A percentile compares a stretch with the other conserved stretches of the same genome.
These are phyloP conservation scores for Brassica rapa DNA, from an alignment of 345 rosid genomes.

Conservation along the genomic window DNA sequence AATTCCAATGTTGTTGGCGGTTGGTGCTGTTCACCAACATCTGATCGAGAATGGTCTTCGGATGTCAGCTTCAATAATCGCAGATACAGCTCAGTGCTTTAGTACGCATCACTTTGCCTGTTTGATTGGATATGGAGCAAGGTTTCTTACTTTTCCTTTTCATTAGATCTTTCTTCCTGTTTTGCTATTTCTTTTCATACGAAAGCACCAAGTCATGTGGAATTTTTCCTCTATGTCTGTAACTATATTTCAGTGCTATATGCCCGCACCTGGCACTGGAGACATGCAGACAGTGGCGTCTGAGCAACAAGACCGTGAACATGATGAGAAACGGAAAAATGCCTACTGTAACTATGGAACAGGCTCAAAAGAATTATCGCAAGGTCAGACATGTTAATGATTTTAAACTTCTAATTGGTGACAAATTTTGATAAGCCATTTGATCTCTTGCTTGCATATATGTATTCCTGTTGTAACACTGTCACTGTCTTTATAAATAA, in stretches of 20 bases:
- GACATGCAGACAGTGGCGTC: conserved; percentile 98
- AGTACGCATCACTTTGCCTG: conserved; percentile 99
- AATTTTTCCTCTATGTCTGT: conserved; percentile 17
- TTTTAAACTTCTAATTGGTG: conserved; percentile 6
- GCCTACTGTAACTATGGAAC: conserved; percentile 98
- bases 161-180: conserved; percentile 5
- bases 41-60: conserved; percentile 95
- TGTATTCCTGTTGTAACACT: conserved; percentile 7
- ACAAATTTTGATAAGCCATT: conserved; percentile 2
- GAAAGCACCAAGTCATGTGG: conserved; percentile 30
- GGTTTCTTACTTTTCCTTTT: conserved; percentile 49
- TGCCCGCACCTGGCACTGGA: conserved; percentile 97
- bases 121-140: conserved; percentile 98
- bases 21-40: conserved; percentile 99
- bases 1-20: conserved; percentile 92
- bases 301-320: conserved; percentile 92
- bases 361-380: conserved; percentile 90
- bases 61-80: conserved; percentile 90
- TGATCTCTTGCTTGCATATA: conserved; percentile 11
- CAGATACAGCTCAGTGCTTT: conserved; percentile 98
- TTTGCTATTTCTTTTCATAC: conserved; percentile 4
- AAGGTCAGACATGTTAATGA: conserved; percentile 61
- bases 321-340: conserved; percentile 97
- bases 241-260: conserved; percentile 64
- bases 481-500: conserved; percentile 3